Conservation (phyloP, 768 basidiomycete genomes). For the Podaxis sp. region DNA sequence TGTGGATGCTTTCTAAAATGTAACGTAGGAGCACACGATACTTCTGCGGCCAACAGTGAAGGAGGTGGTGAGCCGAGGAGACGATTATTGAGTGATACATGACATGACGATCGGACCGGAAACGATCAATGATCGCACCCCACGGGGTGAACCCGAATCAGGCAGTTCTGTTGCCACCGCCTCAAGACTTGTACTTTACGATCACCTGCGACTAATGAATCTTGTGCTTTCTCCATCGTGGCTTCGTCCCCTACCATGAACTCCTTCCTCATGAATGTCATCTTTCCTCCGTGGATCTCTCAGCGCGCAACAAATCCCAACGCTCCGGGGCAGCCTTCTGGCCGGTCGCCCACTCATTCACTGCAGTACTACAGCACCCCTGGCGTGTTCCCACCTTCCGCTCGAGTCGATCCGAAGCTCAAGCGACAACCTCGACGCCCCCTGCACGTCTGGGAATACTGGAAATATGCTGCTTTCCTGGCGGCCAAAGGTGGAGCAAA, state of each 20-base stretch:
- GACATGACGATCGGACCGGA: slow-evolving; percentile 16
- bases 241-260: slow-evolving; percentile 7
- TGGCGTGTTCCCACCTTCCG: slow-evolving; percentile 67
- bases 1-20: not conserved
- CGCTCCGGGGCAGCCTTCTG: slow-evolving; percentile 18
- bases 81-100: slow-evolving; percentile 57
- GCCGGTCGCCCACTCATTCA: slow-evolving; percentile 25
- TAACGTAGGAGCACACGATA: slow-evolving; percentile 75
- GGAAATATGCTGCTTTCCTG: slow-evolving; percentile 66
- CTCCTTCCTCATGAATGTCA: slow-evolving; percentile 11
- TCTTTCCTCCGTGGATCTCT: slow-evolving; percentile 12
- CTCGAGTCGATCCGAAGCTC: slow-evolving; percentile 67
- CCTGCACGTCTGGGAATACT: slow-evolving; percentile 62
- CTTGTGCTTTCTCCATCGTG: slow-evolving; percentile 7
- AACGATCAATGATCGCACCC: not conserved
- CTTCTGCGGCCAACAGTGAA: slow-evolving; percentile 80
- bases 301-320: slow-evolving; percentile 8
- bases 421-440: slow-evolving; percentile 52
- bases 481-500: slow-evolving; percentile 54
- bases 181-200: slow-evolving; percentile 4
- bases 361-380: slow-evolving; percentile 61
- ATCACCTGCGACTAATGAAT: slow-evolving; percentile 6
- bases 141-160: slow-evolving; percentile 9
- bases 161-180: not conserved
- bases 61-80: slow-evolving; percentile 80